Evolutionary conservation across 176 grass and related monocot species (phyloP).

Genomic region (Phoenix roebelenii): DNA sequence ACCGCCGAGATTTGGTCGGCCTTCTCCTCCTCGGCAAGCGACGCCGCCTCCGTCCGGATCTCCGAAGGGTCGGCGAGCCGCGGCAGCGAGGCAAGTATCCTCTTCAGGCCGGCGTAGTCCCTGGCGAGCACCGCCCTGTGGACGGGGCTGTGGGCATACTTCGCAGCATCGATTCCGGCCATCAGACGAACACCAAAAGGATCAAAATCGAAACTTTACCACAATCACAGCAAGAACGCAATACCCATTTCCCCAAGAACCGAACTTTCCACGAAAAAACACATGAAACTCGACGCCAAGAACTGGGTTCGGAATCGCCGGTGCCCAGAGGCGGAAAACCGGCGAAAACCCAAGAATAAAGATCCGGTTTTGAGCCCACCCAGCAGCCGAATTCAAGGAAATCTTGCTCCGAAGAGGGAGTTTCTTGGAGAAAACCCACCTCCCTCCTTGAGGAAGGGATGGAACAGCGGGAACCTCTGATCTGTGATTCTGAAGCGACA

Average conservation of each 20-base stretch:
- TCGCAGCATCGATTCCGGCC: conserved; percentile 51
- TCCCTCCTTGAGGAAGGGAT: too few species aligned
- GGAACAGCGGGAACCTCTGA: not conserved
- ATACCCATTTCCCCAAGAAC: conserved; percentile 14
- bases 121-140: conserved; percentile 60
- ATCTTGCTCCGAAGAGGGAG: too few species aligned
- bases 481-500: not conserved
- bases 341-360: too few species aligned
- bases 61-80: conserved; percentile 37
- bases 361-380: too few species aligned
- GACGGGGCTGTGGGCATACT: conserved; percentile 63
- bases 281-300: too few species aligned
- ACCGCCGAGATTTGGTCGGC: conserved; percentile 60
- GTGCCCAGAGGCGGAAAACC: too few species aligned
- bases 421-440: too few species aligned
- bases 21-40: conserved; percentile 62
- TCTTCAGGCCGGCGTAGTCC: conserved; percentile 52
- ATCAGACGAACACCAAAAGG: conserved; percentile 7
- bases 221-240: not conserved
- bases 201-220: too few species aligned
- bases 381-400: too few species aligned
- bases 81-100: conserved; percentile 51
- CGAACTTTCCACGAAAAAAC: not conserved
- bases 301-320: too few species aligned
- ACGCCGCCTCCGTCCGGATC: conserved; percentile 78